Evolutionary conservation across 2,329 filamentous ascomycete species (phyloP).

Genomic region (Claviceps cyperi): DNA sequence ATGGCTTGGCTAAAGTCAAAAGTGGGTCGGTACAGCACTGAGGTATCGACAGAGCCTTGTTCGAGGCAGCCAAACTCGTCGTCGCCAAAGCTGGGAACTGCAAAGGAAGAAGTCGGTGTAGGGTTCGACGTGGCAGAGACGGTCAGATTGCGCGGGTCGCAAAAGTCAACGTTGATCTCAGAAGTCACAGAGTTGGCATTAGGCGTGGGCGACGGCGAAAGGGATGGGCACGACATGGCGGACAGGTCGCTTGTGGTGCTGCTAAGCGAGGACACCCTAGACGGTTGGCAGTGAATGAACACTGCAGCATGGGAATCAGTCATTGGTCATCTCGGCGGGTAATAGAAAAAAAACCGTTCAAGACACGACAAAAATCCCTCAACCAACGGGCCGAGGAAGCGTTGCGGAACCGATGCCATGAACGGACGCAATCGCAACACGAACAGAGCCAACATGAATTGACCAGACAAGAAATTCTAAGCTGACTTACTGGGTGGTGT

Average conservation of each 20-base stretch:
- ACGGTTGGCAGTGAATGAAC: constrained; percentile 32
- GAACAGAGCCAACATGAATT: background rate
- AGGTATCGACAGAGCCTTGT: constrained; percentile 32
- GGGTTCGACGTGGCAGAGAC: constrained; percentile 43
- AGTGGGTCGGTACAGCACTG: constrained; percentile 22
- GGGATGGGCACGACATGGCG: constrained; percentile 64
- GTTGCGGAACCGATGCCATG: background rate
- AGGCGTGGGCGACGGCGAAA: constrained; percentile 76
- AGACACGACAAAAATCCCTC: background rate
- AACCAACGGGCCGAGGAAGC: background rate
- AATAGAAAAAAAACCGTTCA: background rate
- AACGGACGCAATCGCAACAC: background rate
- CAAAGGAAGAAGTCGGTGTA: constrained; percentile 44
- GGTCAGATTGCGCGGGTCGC: constrained; percentile 80
- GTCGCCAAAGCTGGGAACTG: constrained; percentile 49
- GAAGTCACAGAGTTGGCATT: constrained; percentile 54
- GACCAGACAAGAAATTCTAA: background rate
- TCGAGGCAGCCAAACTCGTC: constrained; percentile 41
- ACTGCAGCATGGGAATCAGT: constrained; percentile 28
- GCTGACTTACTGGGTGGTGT: constrained; percentile 71
- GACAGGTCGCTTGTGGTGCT: constrained; percentile 56
- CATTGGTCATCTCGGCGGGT: constrained; percentile 7
- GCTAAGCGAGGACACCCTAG: constrained; percentile 44
- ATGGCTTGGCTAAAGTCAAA: constrained; percentile 39
- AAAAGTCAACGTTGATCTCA: constrained; percentile 68